These are phyloP conservation scores for Crotalaria pallida DNA, from an alignment of 306 rosid species.

Conservation along the genomic window DNA sequence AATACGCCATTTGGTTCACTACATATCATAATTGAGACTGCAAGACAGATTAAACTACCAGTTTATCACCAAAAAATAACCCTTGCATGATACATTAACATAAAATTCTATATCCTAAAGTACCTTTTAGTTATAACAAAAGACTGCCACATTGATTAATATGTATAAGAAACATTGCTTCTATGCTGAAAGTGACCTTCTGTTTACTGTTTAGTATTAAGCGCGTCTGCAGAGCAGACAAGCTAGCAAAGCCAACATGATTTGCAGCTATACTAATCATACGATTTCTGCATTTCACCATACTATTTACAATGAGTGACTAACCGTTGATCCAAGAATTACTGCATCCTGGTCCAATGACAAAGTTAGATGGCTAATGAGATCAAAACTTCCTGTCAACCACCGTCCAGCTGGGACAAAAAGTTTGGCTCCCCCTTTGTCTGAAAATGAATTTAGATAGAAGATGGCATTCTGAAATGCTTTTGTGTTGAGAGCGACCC, in stretches of 20 bases:
- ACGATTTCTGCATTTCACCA: background rate
- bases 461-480: constrained; percentile 78
- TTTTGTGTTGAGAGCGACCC: constrained; percentile 67
- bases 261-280: background rate
- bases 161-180: background rate
- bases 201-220: background rate
- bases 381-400: constrained; percentile 82
- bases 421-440: constrained; percentile 80
- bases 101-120: background rate
- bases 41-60: background rate
- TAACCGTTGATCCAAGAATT: constrained; percentile 67
- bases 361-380: constrained; percentile 66
- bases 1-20: constrained; percentile 18
- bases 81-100: background rate
- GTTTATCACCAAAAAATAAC: background rate
- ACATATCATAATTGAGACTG: constrained; percentile 1
- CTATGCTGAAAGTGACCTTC: background rate
- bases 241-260: background rate
- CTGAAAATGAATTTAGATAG: constrained; percentile 62
- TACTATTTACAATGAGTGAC: background rate
- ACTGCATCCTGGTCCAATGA: constrained; percentile 61
- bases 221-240: constrained; percentile 3
- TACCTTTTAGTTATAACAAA: background rate
- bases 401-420: constrained; percentile 77
- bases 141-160: background rate